These are phyloP conservation scores for Desmodesmus armatus DNA, from an alignment of 139 green algal genomes.

Conservation along the genomic window DNA sequence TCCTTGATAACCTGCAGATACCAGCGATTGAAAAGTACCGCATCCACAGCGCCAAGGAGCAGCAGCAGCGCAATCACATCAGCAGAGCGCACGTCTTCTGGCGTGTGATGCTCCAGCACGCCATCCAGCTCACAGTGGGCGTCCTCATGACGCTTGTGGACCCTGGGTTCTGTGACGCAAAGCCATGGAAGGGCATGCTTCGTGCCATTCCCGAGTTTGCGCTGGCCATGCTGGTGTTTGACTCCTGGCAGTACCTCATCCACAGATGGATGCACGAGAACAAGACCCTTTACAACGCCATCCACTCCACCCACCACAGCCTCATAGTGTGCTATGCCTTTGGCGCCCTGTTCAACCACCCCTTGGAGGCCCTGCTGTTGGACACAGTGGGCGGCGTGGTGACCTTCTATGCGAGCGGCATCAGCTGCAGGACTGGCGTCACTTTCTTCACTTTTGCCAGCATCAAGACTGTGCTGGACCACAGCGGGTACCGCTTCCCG, in stretches of 20 bases:
- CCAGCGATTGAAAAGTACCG: constrained; percentile 37
- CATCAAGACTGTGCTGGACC: constrained; percentile 77
- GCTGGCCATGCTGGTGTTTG: constrained; percentile 75
- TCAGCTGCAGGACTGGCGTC: constrained; percentile 55
- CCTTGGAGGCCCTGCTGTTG: constrained; percentile 73
- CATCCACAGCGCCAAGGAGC: constrained; percentile 27
- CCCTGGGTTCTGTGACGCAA: constrained; percentile 48
- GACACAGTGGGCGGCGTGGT: constrained; percentile 74
- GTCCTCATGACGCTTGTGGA: constrained; percentile 54
- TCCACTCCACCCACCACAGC: constrained; percentile 74
- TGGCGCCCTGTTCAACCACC: constrained; percentile 81
- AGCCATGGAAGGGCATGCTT: constrained; percentile 17
- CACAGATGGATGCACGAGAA: constrained; percentile 75
- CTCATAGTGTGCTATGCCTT: constrained; percentile 71
- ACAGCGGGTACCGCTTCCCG: constrained; percentile 70
- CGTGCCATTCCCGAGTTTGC: constrained; percentile 54
- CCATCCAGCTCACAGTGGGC: constrained; percentile 57
- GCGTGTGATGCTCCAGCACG: constrained; percentile 77
- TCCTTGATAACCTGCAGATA: constrained; percentile 62
- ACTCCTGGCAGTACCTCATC: constrained; percentile 80
- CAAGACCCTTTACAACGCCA: constrained; percentile 73
- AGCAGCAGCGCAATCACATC: constrained; percentile 28
- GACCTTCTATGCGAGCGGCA: constrained; percentile 56
- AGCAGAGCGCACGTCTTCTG: constrained; percentile 55
- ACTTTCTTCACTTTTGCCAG: constrained; percentile 69